These are phyloP conservation scores for Podospora pseudocomata DNA, from an alignment of 495 filamentous ascomycete genomes.

Conservation along the genomic window DNA sequence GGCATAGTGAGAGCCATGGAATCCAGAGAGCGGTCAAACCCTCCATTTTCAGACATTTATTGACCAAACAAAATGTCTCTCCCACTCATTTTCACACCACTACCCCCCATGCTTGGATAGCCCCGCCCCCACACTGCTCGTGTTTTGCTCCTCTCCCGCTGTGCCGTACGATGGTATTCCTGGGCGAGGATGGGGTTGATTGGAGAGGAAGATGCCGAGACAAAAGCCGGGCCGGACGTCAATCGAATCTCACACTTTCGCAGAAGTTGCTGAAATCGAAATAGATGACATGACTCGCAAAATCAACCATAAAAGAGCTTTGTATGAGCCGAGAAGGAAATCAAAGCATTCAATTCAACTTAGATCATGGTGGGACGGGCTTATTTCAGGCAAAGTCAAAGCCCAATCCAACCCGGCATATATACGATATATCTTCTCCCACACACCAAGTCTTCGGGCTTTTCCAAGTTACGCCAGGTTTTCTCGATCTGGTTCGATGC, in stretches of 20 bases:
- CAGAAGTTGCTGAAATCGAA: not conserved
- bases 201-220: not conserved
- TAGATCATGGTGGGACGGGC: not conserved
- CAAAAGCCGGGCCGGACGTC: not conserved
- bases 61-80: not conserved
- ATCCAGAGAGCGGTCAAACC: not conserved
- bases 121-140: not conserved
- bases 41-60: not conserved
- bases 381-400: not conserved
- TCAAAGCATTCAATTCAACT: not conserved
- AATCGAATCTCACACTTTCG: not conserved
- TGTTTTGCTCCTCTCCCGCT: not conserved
- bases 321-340: not conserved
- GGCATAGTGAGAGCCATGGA: not conserved
- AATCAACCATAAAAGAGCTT: not conserved
- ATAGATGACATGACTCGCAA: not conserved
- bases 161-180: no score
- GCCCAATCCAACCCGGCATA: not conserved
- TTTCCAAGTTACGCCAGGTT: not conserved
- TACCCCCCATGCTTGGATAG: not conserved
- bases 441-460: not conserved
- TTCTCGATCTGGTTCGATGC: not conserved
- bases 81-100: not conserved
- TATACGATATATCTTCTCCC: not conserved
- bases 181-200: not conserved